Percentiles rank a stretch among this genome's conserved stretches.
Conservation (phyloP, 2,329 filamentous ascomycete genomes). For the Akanthomyces muscarius region DNA sequence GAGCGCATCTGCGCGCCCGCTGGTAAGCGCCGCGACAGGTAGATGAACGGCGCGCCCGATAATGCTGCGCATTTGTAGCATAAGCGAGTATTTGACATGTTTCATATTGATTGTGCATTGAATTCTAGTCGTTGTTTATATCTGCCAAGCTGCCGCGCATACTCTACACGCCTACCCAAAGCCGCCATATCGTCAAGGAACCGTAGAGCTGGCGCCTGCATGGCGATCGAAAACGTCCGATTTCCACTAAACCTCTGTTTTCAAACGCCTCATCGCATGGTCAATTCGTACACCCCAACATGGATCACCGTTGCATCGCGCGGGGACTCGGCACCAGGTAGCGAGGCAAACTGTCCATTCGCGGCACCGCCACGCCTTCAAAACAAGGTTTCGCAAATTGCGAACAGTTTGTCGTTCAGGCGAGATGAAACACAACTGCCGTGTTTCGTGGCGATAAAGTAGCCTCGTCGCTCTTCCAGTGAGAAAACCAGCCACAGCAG, state of each 20-base stretch:
- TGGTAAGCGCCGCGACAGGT: background rate
- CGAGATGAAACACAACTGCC: background rate
- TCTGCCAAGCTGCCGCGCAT: background rate
- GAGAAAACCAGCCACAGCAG: background rate
- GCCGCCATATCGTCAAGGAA: background rate
- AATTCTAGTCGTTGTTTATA: background rate
- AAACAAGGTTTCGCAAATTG: background rate
- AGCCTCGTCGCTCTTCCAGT: background rate
- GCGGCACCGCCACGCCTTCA: background rate
- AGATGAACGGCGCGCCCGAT: background rate
- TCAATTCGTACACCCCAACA: background rate
- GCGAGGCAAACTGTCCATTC: background rate
- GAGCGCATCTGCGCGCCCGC: background rate
- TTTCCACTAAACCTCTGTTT: background rate
- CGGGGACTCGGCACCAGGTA: background rate
- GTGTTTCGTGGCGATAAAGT: background rate
- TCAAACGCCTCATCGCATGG: background rate
- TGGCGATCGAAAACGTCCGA: slow-evolving; percentile 6
- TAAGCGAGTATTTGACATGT: background rate
- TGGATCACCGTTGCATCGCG: background rate
- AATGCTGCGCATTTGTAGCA: background rate
- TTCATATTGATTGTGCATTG: background rate
- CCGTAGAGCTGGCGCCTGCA: background rate
- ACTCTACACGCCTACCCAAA: background rate
- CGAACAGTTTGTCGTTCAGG: background rate